Evolutionary conservation across 163 green algal species (phyloP), one percentile per base, ranked within the genome.

Genomic region (Scenedesmus sp.): DNA sequence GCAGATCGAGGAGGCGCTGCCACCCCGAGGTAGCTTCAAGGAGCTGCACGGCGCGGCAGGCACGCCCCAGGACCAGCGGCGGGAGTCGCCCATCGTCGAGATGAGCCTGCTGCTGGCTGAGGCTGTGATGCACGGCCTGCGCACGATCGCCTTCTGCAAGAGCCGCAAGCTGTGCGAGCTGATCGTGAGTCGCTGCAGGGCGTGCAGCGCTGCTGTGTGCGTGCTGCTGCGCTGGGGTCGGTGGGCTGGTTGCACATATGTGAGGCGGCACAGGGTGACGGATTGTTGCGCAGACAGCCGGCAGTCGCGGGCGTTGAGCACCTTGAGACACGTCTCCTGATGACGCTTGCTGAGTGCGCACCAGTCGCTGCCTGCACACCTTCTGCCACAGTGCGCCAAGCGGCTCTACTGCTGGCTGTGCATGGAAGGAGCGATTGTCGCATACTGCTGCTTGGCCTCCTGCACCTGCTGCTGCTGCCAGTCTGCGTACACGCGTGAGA

Each of bases 101-200:
- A 94, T 98, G 30, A 93, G 94, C 24, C 84, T 98, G 85, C 94
- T 99, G 85, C 88, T 96, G 59, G 90, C 94, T 35, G 94, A 97
- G 93, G 94, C 92, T 46, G 93, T 98, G 30, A 96, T 98, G 94
- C 98, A 99, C 93, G 96, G 96, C 3, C 91, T 99, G 83, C 91
- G 95, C 42, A 98, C 96, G n/a, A 96, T 99, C n/a, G 98, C 98
- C 7, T 99, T 99, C 91, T 99, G 98, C 94, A 97, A 97, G 91
- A 98, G 96, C 1, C 94, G 96, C 87, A 99, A 99, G 95, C 94
- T 99, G 68, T 98, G 95, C 56, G 98, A 99, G 96, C 96, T 99
- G 73, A 98, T 99, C 33, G 94, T 95, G 7, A 87, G 92, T 10
- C 98, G 99, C 93, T 94, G 94, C 0, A 87, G 95, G 1, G 95